Evolutionary conservation across 805 yeast species (phyloP).

Genomic region (Torulaspora quercuum): DNA sequence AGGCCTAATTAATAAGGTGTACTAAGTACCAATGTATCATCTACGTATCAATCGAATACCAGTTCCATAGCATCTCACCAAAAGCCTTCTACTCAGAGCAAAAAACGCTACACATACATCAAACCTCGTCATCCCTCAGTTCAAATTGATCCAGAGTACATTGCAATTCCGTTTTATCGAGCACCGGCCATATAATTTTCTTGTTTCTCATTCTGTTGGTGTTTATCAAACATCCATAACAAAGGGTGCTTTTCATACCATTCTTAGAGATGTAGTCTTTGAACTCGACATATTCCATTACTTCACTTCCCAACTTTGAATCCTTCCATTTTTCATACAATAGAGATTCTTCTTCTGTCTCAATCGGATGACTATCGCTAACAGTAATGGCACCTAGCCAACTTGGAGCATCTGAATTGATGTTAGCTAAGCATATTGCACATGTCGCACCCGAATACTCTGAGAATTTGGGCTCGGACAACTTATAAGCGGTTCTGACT

Average conservation of each 20-base stretch:
- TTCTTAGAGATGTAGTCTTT: constrained; percentile 22
- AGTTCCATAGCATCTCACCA: too few species aligned
- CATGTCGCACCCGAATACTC: constrained; percentile 38
- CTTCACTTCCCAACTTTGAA: constrained; percentile 25
- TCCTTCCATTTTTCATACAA: constrained; percentile 37
- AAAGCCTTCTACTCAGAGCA: too few species aligned
- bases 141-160: constrained; percentile 48
- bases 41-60: too few species aligned
- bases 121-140: constrained; percentile 40
- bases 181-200: constrained; percentile 39
- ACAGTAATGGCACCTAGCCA: constrained; percentile 75
- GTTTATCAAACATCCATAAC: constrained; percentile 75
- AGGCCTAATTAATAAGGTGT: too few species aligned
- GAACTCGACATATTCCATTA: constrained; percentile 18
- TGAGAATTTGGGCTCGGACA: constrained; percentile 46
- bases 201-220: constrained; percentile 43
- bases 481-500: constrained; percentile 79
- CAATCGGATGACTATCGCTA: constrained; percentile 49
- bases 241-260: constrained; percentile 39
- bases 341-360: constrained; percentile 41
- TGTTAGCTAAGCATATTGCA: constrained; percentile 51
- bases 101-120: neutral
- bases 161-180: constrained; percentile 34
- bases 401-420: constrained; percentile 54
- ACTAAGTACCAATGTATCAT: too few species aligned